Evolutionary conservation across 2,329 filamentous ascomycete genomes (phyloP), one percentile per base, ranked within the genome.

Genomic region (Talaromyces albobiverticillius): DNA sequence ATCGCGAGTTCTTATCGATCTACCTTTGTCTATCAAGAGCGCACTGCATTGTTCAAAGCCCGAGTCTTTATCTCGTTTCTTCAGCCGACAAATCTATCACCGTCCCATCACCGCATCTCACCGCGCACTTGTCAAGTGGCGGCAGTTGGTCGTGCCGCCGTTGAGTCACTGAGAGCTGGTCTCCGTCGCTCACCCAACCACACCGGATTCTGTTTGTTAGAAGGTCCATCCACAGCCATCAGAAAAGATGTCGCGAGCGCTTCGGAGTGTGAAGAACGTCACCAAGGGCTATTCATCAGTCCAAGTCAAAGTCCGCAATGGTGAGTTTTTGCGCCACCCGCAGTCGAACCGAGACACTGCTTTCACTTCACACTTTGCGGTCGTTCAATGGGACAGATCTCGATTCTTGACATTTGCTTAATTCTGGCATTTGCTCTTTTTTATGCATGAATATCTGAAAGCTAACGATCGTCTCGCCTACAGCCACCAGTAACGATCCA

Each of bases 221-320:
- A 26, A 10, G 11, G 14, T n/a, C 14, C 20, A 52, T 26, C 36
- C 6, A 36, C 32, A 52, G 7, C 29, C 47, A 32, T 41, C 36
- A 40, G 36, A 25, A 31, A 67, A 56, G 53, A 99, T 99, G 94
- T 96, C 93, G 57, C 95, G 95, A 78, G 91, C 97, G 72, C 90
- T 97, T 71, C 85, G 94, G 76, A 95, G 90, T 71, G 92, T 97
- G 68, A 97, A 96, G 80, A 99, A 97, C 81, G 93, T 99, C 75
- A 97, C 94, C 73, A 99, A 97, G 79, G 94, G 94, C 65, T 99
- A 99, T 72, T 96, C 93, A 32, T 86, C 83, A 62, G 90, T 95
- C 66, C 93, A 99, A 81, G 90, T 97, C 73, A 97, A 97, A 80
- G 94, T 99, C 74, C 87, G 92, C 79, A 93, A 96, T 89, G 91